Base-by-base conservation (phyloP, 2,329 filamentous ascomycete species). In the Dothistroma septosporum region DNA sequence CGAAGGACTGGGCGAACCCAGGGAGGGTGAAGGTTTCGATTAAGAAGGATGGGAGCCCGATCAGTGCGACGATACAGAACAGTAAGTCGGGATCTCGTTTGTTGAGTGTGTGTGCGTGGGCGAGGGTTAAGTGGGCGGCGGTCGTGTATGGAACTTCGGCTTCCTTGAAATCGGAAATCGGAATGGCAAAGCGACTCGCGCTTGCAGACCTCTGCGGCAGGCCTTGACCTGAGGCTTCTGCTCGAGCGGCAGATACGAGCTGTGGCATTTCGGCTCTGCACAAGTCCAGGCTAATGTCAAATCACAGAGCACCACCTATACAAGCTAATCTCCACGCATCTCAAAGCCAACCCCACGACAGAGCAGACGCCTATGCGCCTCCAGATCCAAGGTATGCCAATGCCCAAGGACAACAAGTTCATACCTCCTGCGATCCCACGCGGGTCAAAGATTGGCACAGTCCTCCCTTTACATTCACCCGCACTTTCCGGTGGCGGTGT, bases 1-100 rank as follows among this genome's bases (percentile, higher is more conserved):
- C 94, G 7, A 93, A 94, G 78, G 94, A 99, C 80, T 99, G 94
- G 94, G 88, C 89, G 59, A 99, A 99, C 79, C 94, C 94, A 12
- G 94, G 94, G 3, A 84, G 94, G 61, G 90, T 97, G 64, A 87
- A 90, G 68, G 86, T 97, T 54, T 79, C 87, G 71, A 79, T 97
- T 59, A 88, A 86, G 74, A 86, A 83, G 64, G 80, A 84, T 61
- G 84, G 83, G 35, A 76, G 76, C 64, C 71, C 77, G 50, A 70
- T 81, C 41, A 82, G 81, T 28, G 62, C 64, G 37, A 77, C 76
- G 32, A 80, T 90, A 50, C 86, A 86, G 73, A 90, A 88, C 70
- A 90, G 84, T 86, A 76, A 57, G 83, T 78, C 21, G 49, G 12
- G 19, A 5, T 19, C 10, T 37, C 33, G 33, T n/a, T n/a, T n/a